Evolutionary conservation across 352 stramenopile genomes (phyloP).

Genomic region (Achlya hypogyna): DNA sequence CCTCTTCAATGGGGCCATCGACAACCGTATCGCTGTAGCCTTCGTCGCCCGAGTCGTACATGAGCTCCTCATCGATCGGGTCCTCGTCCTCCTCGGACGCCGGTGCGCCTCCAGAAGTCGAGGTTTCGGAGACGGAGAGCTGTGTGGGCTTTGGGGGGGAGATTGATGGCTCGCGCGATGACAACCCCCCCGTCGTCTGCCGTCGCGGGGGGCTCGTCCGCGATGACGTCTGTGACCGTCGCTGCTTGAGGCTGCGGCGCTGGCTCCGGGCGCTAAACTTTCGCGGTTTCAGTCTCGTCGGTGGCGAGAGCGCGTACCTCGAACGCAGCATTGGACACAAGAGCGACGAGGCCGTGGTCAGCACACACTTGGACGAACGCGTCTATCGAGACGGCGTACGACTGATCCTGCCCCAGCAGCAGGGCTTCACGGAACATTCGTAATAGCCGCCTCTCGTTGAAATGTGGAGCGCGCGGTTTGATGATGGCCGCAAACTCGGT

Average conservation of each 20-base stretch:
- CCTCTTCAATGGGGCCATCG: no score
- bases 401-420: conserved; percentile 50
- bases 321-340: conserved; percentile 56
- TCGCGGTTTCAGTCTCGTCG: neutral
- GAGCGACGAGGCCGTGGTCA: conserved; percentile 55
- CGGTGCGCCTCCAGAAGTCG: neutral
- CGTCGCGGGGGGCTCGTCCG: neutral
- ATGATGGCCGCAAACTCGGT: conserved; percentile 61
- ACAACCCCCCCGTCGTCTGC: neutral
- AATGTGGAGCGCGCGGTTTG: conserved; percentile 37
- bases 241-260: neutral
- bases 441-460: conserved; percentile 57
- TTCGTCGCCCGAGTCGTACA: neutral
- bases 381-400: conserved; percentile 60
- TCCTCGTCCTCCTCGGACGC: neutral
- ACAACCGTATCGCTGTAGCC: no score
- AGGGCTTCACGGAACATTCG: conserved; percentile 71
- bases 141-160: neutral
- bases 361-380: conserved; percentile 62
- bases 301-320: neutral
- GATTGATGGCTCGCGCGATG: neutral
- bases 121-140: neutral
- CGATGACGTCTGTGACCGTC: neutral
- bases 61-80: conserved; percentile 7
- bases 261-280: neutral